Percentiles rank a stretch among this genome's conserved stretches.
Evolutionary conservation across 2,329 filamentous ascomycete species (phyloP).

Genomic region (Ophiostoma sp.): DNA sequence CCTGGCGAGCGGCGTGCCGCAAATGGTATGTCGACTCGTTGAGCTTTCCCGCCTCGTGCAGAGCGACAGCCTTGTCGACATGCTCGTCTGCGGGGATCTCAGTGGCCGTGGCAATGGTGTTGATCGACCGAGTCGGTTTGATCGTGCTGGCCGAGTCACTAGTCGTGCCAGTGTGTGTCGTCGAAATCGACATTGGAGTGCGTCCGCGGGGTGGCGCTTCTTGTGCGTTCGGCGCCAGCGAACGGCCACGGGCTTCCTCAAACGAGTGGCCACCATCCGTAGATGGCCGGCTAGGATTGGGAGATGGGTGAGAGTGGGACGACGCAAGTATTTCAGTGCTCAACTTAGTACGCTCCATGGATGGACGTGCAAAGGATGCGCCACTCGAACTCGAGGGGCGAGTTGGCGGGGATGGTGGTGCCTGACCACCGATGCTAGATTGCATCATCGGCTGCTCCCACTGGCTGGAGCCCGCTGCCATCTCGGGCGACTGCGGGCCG

Average conservation of each 20-base stretch:
- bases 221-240: conserved; percentile 37
- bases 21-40: conserved; percentile 96
- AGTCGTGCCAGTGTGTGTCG: conserved; percentile 48
- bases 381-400: conserved; percentile 54
- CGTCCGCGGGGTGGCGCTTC: conserved; percentile 39
- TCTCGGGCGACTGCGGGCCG: conserved; percentile 55
- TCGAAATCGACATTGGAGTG: conserved; percentile 41
- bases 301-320: conserved; percentile 40
- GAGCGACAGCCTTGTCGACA: conserved; percentile 79
- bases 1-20: conserved; percentile 77
- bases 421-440: conserved; percentile 42
- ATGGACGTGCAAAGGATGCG: conserved; percentile 41
- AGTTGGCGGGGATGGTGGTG: conserved; percentile 58
- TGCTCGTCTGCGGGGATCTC: conserved; percentile 83
- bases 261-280: conserved; percentile 42
- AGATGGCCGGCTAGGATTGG: conserved; percentile 44
- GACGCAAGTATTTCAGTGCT: conserved; percentile 43
- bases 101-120: conserved; percentile 52
- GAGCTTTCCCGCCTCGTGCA: conserved; percentile 79
- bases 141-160: conserved; percentile 54
- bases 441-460: conserved; percentile 55
- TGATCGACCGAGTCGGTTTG: conserved; percentile 40
- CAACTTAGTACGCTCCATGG: conserved; percentile 47
- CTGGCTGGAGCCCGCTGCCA: conserved; percentile 50
- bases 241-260: conserved; percentile 48